Evolutionary conservation across 2,329 filamentous ascomycete species (phyloP), one percentile per base, ranked within the genome.

Genomic region (Alternaria alternata): DNA sequence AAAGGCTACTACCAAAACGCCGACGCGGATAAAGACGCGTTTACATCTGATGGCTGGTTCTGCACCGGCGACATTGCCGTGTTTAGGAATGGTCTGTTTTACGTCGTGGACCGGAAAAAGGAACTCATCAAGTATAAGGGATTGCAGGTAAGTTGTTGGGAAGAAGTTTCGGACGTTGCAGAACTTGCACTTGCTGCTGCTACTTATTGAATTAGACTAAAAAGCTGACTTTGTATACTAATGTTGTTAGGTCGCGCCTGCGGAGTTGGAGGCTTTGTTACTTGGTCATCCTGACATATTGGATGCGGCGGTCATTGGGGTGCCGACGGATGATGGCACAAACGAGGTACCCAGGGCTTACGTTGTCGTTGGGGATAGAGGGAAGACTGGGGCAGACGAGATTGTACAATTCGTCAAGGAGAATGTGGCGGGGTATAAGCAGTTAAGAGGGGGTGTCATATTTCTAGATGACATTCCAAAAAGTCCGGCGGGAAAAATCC

Each of bases 91-190:
- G 75, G 75, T 5, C 57, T 78, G 38, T 75, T 81, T 51, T 82
- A 82, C 43, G 79, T 83, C 46, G 76, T 82, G 2, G 80, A 82
- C 47, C 71, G 79, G 22, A 75, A 75, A 59, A 75, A 82, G 69
- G 79, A 83, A 58, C 69, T 83, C 8, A 83, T 84, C 67, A 84
- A 84, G 63, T 83, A 83, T 54, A 83, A 83, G 63, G 83, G 82
- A 2, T 71, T 83, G 34, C 82, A 84, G 70, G 32, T 36, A 36
- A 36, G 28, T 30, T 11, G 9, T 30, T 11, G 28, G 7, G 24
- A 20, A 20, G 20, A 20, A 20, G 20, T 20, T 20, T 20, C 20
- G 20, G 20, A 20, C 20, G 20, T 3, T 20, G 20, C 20, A 20
- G 20, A 20, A 20, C 20, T 20, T 20, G 20, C 20, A 20, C 20